Conservation (phyloP, 2,329 filamentous ascomycete species). For the Geosmithia putterillii region DNA sequence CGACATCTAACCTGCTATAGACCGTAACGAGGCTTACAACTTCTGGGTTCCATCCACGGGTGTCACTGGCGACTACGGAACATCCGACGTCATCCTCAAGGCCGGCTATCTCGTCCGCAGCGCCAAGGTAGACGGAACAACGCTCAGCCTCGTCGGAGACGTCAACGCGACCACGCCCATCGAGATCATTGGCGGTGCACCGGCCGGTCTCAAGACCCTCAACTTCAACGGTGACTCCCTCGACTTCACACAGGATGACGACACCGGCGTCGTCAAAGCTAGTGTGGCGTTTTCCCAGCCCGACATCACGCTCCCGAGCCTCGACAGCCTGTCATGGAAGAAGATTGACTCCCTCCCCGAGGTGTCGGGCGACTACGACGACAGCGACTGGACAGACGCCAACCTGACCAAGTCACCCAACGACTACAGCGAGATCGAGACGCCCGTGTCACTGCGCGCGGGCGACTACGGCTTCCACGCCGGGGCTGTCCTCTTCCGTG, state of each 20-base stretch:
- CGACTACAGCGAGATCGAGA: slow-evolving; percentile 26
- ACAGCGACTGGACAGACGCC: slow-evolving; percentile 32
- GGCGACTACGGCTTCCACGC: slow-evolving; percentile 61
- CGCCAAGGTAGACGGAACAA: slow-evolving; percentile 5
- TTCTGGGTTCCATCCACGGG: slow-evolving; percentile 10
- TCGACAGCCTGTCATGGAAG: slow-evolving; percentile 15
- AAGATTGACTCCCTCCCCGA: slow-evolving; percentile 10
- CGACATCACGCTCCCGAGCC: slow-evolving; percentile 5
- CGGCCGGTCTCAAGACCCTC: slow-evolving; percentile 5
- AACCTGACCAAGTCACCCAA: slow-evolving; percentile 17
- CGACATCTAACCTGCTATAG: slow-evolving; percentile 1
- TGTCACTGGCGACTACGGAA: slow-evolving; percentile 5
- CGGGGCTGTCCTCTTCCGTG: slow-evolving; percentile 53
- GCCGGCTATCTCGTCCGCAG: slow-evolving; percentile 11
- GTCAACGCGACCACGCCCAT: slow-evolving; percentile 9
- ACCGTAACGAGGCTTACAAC: slow-evolving; percentile 11
- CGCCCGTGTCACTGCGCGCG: slow-evolving; percentile 50
- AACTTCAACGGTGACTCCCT: slow-evolving; percentile 8
- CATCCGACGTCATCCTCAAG: slow-evolving; percentile 9
- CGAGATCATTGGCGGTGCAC: slow-evolving; percentile 10
- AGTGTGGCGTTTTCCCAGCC: slow-evolving; percentile 7
- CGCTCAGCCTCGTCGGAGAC: slow-evolving; percentile 9
- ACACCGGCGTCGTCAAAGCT: slow-evolving; percentile 7
- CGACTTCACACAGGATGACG: slow-evolving; percentile 5
- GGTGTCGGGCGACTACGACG: slow-evolving; percentile 8